Base-by-base conservation (phyloP, 2,329 filamentous ascomycete species). In the Alternaria infectoria region DNA sequence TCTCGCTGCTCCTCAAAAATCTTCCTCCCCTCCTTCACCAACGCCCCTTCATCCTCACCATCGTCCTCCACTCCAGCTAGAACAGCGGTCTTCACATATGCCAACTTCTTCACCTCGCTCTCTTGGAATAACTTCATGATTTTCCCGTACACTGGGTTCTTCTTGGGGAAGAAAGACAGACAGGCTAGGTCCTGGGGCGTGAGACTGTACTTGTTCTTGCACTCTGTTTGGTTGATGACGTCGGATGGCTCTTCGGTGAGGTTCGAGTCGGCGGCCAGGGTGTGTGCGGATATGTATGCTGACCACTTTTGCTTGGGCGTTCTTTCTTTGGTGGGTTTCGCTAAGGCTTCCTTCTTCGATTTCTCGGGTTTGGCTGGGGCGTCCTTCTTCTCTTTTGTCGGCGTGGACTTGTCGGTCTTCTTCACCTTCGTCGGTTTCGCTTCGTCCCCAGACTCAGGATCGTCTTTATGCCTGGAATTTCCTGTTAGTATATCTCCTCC, bases 91-190 rank as follows among this genome's bases (percentile, higher is more conserved):
- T 68, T 68, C 28, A 64, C 52, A 11, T 51, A 70, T 6, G 49
- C 58, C 28, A 70, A 32, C 7, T 10, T 25, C 23, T 58, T 44
- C 10, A 65, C 63, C 36, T 61, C 59, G 5, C 46, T 36, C n/a
- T 59, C 59, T 5, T 63, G 32, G 46, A 69, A 71, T 10, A 68
- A n/a, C 58, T 71, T 69, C 9, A 46, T 64, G 12, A 32, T 64
- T 12, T 66, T 66, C 12, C 65, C 61, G 49, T 70, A 69, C 30
- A 55, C 57, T 1, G 50, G 51, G 13, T 68, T 68, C 19, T 47
- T 57, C 28, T 64, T 69, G 2, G 57, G 57, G 32, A 66, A 66
- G 46, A 59, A 56, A 43, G 62, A 49, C 25, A 69, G 21, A 8
- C 60, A 61, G 5, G 51, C 58, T 13, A 69, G 25, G 25, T 69